Conservation (phyloP, 1,284 basidiomycete genomes). For the Coniophora puteana region DNA sequence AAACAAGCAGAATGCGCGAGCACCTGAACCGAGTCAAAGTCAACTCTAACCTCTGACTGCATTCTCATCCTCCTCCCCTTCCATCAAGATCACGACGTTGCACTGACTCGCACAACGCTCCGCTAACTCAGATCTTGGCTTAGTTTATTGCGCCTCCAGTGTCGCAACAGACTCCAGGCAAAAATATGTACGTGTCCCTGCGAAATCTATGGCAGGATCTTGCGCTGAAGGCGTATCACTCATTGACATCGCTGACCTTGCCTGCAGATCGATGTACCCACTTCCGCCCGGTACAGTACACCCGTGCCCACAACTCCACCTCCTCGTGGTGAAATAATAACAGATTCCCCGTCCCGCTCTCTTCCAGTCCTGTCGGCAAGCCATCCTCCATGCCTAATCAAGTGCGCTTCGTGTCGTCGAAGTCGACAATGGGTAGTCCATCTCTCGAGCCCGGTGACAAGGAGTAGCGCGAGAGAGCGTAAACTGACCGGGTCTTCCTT, state of each 20-base stretch:
- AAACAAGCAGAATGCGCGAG: too few species aligned
- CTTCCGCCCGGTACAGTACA: too few species aligned
- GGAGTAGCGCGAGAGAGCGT: constrained; percentile 70
- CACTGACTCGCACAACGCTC: constrained; percentile 56
- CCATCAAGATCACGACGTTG: constrained; percentile 33
- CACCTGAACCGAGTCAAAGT: too few species aligned
- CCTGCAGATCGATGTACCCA: constrained; percentile 35
- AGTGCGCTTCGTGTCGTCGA: constrained; percentile 26
- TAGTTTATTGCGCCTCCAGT: constrained; percentile 68
- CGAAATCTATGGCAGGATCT: constrained; percentile 4
- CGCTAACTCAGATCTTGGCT: constrained; percentile 68
- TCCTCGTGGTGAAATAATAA: constrained; percentile 17
- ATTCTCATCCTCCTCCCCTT: constrained; percentile 3
- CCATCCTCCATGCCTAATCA: constrained; percentile 19
- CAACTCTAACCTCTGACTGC: background rate
- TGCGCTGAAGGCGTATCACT: background rate
- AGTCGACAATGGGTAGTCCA: constrained; percentile 23
- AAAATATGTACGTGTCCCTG: constrained; percentile 50
- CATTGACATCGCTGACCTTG: background rate
- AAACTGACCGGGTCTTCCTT: constrained; percentile 76
- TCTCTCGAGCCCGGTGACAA: constrained; percentile 38
- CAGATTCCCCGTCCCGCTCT: constrained; percentile 18
- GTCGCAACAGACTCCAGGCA: constrained; percentile 67
- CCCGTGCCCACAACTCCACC: too few species aligned
- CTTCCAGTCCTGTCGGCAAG: constrained; percentile 18